Evolutionary conservation across 306 rosid genomes (phyloP), one percentile per base, ranked within the genome.

Genomic region (Cucurbita ficifolia): DNA sequence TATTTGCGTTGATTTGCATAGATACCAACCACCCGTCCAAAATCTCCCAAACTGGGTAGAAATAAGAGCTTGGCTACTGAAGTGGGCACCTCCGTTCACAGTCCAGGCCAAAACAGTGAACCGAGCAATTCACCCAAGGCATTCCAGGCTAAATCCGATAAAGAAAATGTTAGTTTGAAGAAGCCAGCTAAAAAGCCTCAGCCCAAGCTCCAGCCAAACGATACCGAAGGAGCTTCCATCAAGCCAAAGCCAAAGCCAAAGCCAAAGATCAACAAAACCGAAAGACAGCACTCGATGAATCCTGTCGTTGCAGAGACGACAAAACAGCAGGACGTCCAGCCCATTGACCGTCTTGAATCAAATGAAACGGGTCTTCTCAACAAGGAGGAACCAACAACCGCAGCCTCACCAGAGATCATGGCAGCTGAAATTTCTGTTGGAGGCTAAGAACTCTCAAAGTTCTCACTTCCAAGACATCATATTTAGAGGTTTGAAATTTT

Each of bases 21-120:
- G 99, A 89, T 91, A 75, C 99, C 99, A 2, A 94, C 87, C 33
- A 91, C 97, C 13, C 90, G 97, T 10, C 77, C 99, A 39, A 91
- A n/a, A 83, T 94, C 99, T 46, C 99, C 99, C 7, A 94, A 89
- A 87, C 92, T 94, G 6, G 97, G 99, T 80, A 84, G 99, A 81
- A 24, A 78, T 79, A 91, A 90, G 78, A 81, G 71, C 80, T 57
- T 77, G 45, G 75, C 76, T 78, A 62, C 81, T 69, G 97, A 89
- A 75, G 87, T 21, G 16, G 86, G 80, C 1, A 85, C 77, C 43
- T 74, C 86, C 1, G 80, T 77, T 62, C 84, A 79, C 22, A 81
- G 86, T 69, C 89, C 90, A 22, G 84, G 11, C 67, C 85, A 54
- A 59, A 87, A 76, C 56, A 81, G 39, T 38, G 89, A 77, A 76